Evolutionary conservation across 208 protist genomes (phyloP).

Genomic region (Trypanosomatidae sp.): DNA sequence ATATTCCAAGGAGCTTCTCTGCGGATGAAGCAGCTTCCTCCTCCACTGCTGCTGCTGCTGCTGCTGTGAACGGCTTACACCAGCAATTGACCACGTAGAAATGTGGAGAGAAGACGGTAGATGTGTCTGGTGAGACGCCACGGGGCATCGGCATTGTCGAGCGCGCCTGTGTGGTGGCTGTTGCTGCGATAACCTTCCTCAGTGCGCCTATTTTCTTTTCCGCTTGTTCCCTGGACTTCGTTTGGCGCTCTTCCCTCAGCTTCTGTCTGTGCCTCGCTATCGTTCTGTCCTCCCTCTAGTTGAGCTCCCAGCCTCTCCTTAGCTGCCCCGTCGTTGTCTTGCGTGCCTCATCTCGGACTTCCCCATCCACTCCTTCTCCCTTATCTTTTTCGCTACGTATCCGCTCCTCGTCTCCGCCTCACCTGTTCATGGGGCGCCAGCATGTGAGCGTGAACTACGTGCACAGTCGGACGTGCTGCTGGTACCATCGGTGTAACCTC

Average conservation of each 20-base stretch:
- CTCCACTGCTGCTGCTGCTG: background rate
- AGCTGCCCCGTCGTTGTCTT: background rate
- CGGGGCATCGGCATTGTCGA: background rate
- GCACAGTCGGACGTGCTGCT: background rate
- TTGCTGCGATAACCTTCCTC: background rate
- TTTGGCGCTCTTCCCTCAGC: background rate
- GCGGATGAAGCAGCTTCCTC: background rate
- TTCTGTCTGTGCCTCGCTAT: background rate
- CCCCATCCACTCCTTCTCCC: background rate
- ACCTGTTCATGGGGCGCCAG: background rate
- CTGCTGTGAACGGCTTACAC: background rate
- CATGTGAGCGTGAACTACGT: background rate
- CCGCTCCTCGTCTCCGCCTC: too few relatives aligned
- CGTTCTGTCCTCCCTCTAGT: background rate
- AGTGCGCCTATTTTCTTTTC: background rate
- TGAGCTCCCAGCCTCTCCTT: background rate
- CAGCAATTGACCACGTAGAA: background rate
- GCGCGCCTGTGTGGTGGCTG: background rate
- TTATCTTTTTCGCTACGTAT: background rate
- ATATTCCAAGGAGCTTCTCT: slow-evolving; percentile 33
- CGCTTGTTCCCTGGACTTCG: background rate
- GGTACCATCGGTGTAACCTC: background rate
- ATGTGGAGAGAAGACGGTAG: background rate
- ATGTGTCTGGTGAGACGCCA: background rate
- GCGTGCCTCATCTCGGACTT: background rate